Base-by-base conservation (phyloP, 805 yeast genomes). In the Yamadazyma tumulicola region DNA sequence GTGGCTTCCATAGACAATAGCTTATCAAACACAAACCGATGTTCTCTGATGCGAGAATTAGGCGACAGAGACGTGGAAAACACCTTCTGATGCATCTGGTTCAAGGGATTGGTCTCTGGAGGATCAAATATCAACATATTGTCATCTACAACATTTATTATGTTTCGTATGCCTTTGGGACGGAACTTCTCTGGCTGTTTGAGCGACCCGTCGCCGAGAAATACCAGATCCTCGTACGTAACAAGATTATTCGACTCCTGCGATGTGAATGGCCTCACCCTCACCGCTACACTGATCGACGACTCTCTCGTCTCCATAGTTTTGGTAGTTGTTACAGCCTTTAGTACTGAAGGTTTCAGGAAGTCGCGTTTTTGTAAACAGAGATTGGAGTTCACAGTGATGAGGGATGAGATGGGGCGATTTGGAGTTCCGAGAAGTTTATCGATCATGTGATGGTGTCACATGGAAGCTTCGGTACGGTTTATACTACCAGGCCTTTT, bases 91-190 rank as follows among this genome's bases (percentile, higher is more conserved):
- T 75, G 81, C 75, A 75, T 68, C 30, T 55, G 55, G 12, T 61
- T 61, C 37, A 76, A 47, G 0, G 91, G 88, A 44, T 77, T 82
- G 13, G 75, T 67, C 30, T 80, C 85, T 2, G 84, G 77, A 0
- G 96, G 96, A 59, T 87, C 96, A 55, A 87, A 87, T 6, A 87
- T 77, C 36, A 87, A 67, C 94, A 86, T 85, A 40, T 77, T 67
- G 47, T 85, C 93, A 61, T 86, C 95, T 2, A 85, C 89, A 18
- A 85, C 88, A 39, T 81, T 77, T 16, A 88, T 72, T 20, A 86
- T 73, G 46, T 80, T 81, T 37, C 93, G 64, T 17, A 85, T 64
- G 0, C 85, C 81, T 27, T 60, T 55, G 4, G 77, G 80, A 8
- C 54, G 45, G 25, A 42, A 48, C 20, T 46, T 26, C 8, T 25